Evolutionary conservation across 2,329 filamentous ascomycete genomes (phyloP), one percentile per base, ranked within the genome.

Genomic region (Venturia carpophila): DNA sequence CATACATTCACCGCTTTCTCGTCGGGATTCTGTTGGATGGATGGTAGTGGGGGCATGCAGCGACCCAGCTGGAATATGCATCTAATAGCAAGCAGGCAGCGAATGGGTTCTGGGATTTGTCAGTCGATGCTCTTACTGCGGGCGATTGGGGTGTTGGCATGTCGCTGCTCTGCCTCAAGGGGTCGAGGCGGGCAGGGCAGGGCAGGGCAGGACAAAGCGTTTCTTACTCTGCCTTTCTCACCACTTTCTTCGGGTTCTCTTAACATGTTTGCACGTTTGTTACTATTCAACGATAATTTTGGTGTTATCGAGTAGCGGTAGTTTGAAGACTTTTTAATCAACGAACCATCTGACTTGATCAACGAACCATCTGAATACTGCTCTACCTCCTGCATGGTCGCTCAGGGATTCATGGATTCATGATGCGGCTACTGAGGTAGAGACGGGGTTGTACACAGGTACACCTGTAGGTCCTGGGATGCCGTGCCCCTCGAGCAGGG

Each of bases 211-310:
- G 30, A 34, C 30, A 37, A 58, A 58, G n/a, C 15, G 27, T 58
- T 58, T 37, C 30, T 21, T 58, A 58, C 52, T 37, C 30, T 58
- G 52, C 27, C 27, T 58, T 58, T 1, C 19, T 58, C 52, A 58
- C 52, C 37, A 58, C 6, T 58, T 39, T 58, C 52, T 58, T 58
- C 30, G 10, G 52, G 27, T 37, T n/a, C 47, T 27, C 11, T 37
- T 19, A 37, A 37, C 19, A 19, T 58, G 52, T 58, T n/a, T 58
- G 27, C 47, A 52, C 17, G 30, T 37, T 58, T 37, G 52, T 37
- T 30, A 37, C 49, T 37, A 37, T 58, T 58, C 30, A 37, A 58
- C 52, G 52, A 58, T 58, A n/a, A 58, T 58, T 37, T 9, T n/a
- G 15, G 52, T 7, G 52, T 58, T 37, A n/a, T 58, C 27, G 27